Conservation (phyloP, 345 rosid genomes). For the Ceriops zippeliana region DNA sequence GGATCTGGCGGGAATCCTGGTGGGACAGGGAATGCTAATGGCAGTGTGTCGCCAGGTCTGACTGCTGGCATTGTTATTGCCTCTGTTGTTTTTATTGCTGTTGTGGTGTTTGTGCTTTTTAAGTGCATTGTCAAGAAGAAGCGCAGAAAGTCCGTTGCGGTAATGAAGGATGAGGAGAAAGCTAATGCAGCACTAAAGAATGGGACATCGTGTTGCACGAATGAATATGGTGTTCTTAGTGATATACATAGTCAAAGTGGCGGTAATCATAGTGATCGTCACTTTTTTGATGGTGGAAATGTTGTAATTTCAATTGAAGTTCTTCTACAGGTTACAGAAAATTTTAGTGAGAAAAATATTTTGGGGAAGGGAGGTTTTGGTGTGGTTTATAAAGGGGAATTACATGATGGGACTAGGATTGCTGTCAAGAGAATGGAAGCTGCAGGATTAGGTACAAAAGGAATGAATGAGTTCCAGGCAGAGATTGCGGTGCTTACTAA, state of each 20-base stretch:
- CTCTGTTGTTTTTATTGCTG: conserved; percentile 39
- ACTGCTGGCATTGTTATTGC: conserved; percentile 49
- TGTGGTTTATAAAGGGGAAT: conserved; percentile 73
- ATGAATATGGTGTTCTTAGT: conserved; percentile 37
- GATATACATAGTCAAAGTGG: conserved; percentile 57
- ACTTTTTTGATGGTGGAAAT: conserved; percentile 56
- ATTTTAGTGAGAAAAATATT: conserved; percentile 62
- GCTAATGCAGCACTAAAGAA: conserved; percentile 45
- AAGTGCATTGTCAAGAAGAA: conserved; percentile 41
- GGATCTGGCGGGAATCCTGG: conserved; percentile 13
- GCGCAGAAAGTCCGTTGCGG: conserved; percentile 32
- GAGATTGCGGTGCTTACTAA: conserved; percentile 82
- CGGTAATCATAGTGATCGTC: conserved; percentile 50
- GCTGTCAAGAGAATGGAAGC: conserved; percentile 89
- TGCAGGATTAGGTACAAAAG: conserved; percentile 53
- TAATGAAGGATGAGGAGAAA: conserved; percentile 37
- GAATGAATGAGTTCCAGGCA: conserved; percentile 80
- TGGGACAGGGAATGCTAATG: conserved; percentile 28
- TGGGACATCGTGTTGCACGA: conserved; percentile 17
- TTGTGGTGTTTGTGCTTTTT: conserved; percentile 44
- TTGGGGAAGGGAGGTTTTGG: conserved; percentile 91
- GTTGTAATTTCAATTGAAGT: conserved; percentile 64
- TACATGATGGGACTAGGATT: conserved; percentile 80
- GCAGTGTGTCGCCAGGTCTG: conserved; percentile 31
- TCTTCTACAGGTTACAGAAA: conserved; percentile 61